Evolutionary conservation across 2,329 filamentous ascomycete species (phyloP), one percentile per base, ranked within the genome.

Genomic region (Alternaria tenuissima): DNA sequence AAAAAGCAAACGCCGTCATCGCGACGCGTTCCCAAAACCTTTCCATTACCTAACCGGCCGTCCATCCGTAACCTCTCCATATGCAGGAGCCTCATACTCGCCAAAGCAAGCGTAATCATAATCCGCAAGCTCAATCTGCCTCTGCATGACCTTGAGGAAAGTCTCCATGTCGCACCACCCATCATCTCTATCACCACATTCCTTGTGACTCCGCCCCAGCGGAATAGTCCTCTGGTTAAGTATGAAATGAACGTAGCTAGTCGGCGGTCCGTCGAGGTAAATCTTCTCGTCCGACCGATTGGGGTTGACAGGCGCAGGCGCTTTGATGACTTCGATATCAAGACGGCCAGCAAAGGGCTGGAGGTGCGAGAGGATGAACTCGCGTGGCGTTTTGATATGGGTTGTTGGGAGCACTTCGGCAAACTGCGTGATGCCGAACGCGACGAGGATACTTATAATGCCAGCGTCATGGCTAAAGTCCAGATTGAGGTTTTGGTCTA

Each of bases 381-480:
- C 84, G 36, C 76, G 71, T 71, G 89, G 87, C 5, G 82, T 77
- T 11, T 85, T 84, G 59, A 90, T 84, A 28, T 80, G 76, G 11
- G 83, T 81, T 2, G 84, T 80, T 0, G 88, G 86, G 4, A 93
- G 81, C 14, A 85, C 56, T n/a, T 72, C 79, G 20, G 85, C 81
- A 71, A 94, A 93, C 71, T 93, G 91, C 3, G 80, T 87, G 47
- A 93, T 81, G 1, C 90, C 90, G 61, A 94, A 91, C 0, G 91
- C 91, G 0, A 89, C 88, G 4, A 93, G 80, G 64, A 93, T 86
- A 26, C 85, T 85, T 67, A 89, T 82, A 61, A 92, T 91, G 73
- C 91, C 91, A 32, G 89, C 90, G 77, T 94, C 91, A 76, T 94
- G 91, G 16, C 86, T 89, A 75, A 93, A 93, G 80, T 93, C 91